Percentiles rank a stretch among this genome's conserved stretches.
Evolutionary conservation across 805 yeast genomes (phyloP).

Genomic region (Pichia scutulata): DNA sequence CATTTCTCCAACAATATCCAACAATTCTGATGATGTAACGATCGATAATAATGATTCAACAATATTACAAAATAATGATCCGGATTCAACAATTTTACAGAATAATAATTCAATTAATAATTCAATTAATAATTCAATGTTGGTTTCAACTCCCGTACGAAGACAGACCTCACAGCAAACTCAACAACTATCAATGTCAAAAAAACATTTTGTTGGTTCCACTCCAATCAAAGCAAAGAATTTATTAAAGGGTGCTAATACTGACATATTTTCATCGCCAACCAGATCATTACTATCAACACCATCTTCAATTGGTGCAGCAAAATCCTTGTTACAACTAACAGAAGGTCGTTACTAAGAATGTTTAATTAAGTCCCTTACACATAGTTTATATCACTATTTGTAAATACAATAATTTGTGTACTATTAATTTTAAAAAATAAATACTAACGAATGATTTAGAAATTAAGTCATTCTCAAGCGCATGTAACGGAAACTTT

Average conservation of each 20-base stretch:
- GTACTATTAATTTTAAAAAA: not conserved
- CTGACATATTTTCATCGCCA: slow-evolving; percentile 29
- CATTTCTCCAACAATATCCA: not conserved
- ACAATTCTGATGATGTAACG: not conserved
- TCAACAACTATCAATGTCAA: not conserved
- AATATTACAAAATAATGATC: slow-evolving; percentile 6
- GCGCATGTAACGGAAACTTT: too few species aligned
- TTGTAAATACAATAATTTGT: not conserved
- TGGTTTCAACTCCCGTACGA: slow-evolving; percentile 8
- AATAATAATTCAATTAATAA: slow-evolving; percentile 2
- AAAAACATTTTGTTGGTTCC: not conserved
- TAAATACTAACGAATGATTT: not conserved
- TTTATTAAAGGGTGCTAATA: not conserved
- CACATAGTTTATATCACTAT: not conserved
- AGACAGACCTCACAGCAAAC: not conserved
- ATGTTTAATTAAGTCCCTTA: not conserved
- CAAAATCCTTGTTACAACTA: slow-evolving; percentile 35
- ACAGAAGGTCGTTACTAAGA: slow-evolving; percentile 25
- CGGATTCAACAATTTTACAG: slow-evolving; percentile 15
- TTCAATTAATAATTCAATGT: slow-evolving; percentile 8
- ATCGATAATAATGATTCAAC: slow-evolving; percentile 4
- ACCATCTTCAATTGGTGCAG: slow-evolving; percentile 43
- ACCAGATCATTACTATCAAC: slow-evolving; percentile 33
- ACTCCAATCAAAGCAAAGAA: not conserved
- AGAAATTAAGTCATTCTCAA: too few species aligned